These are phyloP conservation scores for Dunaliella sp. DNA, from an alignment of 139 green algal genomes.

Conservation along the genomic window DNA sequence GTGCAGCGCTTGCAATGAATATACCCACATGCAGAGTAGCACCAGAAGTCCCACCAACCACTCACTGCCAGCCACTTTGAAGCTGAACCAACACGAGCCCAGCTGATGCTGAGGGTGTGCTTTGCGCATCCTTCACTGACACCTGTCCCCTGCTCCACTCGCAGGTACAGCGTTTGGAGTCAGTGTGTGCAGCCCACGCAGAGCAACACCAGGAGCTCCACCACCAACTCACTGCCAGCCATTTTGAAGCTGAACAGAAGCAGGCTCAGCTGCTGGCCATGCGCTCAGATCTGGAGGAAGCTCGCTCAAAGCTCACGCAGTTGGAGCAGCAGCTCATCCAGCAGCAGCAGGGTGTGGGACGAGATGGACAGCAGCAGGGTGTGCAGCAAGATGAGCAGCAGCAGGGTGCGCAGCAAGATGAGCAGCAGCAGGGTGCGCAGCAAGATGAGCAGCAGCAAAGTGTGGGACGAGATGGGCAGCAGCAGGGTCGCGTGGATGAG, in stretches of 20 bases:
- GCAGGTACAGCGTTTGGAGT: background rate
- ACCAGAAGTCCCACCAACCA: background rate
- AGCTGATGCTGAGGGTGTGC: no score
- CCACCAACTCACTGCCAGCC: background rate
- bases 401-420: background rate
- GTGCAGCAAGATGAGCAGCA: background rate
- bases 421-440: background rate
- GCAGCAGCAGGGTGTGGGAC: background rate
- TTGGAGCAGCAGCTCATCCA: slow-evolving; percentile 5
- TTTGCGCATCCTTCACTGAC: no score
- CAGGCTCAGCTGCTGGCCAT: background rate
- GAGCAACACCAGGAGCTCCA: background rate
- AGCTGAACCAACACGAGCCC: background rate
- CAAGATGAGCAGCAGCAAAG: background rate
- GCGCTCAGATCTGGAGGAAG: background rate
- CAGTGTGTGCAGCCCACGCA: background rate
- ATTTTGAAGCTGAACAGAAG: background rate
- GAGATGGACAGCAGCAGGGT: background rate
- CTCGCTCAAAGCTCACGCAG: background rate
- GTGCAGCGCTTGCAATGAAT: background rate
- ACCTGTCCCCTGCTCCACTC: no score
- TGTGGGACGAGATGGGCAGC: no score
- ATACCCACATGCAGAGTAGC: background rate
- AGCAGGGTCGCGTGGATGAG: no score
- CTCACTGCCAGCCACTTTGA: background rate